Evolutionary conservation across 768 basidiomycete genomes (phyloP), one percentile per base, ranked within the genome.

Genomic region (Termitomyces sp.): DNA sequence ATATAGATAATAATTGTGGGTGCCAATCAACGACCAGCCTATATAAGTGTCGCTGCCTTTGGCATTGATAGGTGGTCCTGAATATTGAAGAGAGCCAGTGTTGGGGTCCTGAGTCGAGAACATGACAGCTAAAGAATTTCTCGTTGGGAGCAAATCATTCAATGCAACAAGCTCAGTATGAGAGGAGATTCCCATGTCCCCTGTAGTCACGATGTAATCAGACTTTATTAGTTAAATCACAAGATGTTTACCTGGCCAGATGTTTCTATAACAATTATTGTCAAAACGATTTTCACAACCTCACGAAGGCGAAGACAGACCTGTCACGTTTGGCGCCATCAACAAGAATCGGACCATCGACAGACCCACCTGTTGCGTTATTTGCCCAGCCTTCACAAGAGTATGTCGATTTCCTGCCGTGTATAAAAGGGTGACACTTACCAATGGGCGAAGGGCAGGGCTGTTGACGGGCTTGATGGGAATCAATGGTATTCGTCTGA

Each of bases 321-420:
- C 79, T 70, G 62, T 81, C 80, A 41, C 80, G 73, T 60, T 82
- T 81, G 2, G 80, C 79, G 3, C 80, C 80, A 57, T 82, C 80
- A 6, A 81, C 79, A 36, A 82, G 71, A 44, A 80, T 79, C n/a
- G 79, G 78, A 0, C 79, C 79, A 7, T 73, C 76, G 0, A 74
- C 71, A 14, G 77, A 72, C 7, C 79, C 79, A 32, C 78, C 71
- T 22, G 75, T 74, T 16, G 79, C 80, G 53, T 78, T 75, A 60
- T 80, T 79, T 24, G 68, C 68, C 79, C 80, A 81, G 18, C 77
- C 79, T 74, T 54, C 30, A 26, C 24, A 18, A 26, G 41, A 14
- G 13, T 38, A n/a, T 26, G 28, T 60, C 32, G 20, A n/a, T 24
- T 7, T 8, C 8, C 5, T 41, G 35, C 9, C 32, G 6, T 5